Evolutionary conservation across 768 basidiomycete species (phyloP), one percentile per base, ranked within the genome.

Genomic region (Lentinula detonsa): DNA sequence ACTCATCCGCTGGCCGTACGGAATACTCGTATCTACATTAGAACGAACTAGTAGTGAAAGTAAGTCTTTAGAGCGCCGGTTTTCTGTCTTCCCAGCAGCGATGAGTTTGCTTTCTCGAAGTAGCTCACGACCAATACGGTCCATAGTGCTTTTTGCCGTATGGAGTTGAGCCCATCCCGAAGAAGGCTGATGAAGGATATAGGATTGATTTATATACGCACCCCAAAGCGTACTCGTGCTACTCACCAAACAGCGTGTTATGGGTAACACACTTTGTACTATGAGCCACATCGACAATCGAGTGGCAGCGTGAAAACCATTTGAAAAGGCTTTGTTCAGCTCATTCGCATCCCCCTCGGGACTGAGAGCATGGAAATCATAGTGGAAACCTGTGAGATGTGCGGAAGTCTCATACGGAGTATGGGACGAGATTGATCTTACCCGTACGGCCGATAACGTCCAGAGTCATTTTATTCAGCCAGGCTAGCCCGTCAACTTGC

Each of bases 391-490:
- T 72, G 5, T 8, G 23, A 43, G 23, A 43, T 2, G 55, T 6
- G 15, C 21, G 45, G 16, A 28, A 28, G 28, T 28, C 28, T 28
- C 28, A 28, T 28, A 28, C 28, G 28, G 3, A 28, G 28, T 28
- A 28, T 28, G 28, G 28, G 28, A 28, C 28, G 28, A 28, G 28
- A 4, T 28, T 28, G 3, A 28, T 28, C 28, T 16, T 69, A 45
- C 75, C 67, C 67, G 76, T 85, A 39, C 88, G 74, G 10, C 90
- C 90, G 53, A 94, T 91, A 60, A 90, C 82, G 63, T 92, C 91
- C 5, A 92, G 75, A 4, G 89, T 91, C 53, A 82, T 81, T 59
- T 81, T 82, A 45, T 81, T 84, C 2, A 92, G 74, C 83, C 86
- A 90, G 4, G 77, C 73, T 43, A 87, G 74, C 1, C 85, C 81